phyloP scores from a whole-genome alignment of 345 rosid species.

The Firmiana major region DNA sequence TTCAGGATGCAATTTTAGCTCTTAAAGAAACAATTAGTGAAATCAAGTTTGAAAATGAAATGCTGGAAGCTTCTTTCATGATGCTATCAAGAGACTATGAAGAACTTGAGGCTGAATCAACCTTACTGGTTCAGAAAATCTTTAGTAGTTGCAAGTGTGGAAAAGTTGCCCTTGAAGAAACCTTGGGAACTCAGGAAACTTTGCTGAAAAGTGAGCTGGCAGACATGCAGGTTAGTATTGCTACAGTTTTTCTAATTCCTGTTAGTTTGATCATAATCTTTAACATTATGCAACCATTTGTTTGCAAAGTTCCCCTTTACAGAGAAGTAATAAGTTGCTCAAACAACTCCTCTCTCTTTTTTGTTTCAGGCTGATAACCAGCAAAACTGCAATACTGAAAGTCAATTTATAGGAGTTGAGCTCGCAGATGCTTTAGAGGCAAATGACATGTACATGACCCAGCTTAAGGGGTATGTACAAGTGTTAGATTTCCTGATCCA shows the following conservation, averaged over 20 bases:
- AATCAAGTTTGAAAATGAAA: slow-evolving; percentile 52
- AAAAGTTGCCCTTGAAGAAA: slow-evolving; percentile 54
- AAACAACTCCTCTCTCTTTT: not conserved
- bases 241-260: not conserved
- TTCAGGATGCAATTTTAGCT: slow-evolving; percentile 47
- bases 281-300: not conserved
- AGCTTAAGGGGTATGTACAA: slow-evolving; percentile 1
- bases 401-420: not conserved
- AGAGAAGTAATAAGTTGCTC: not conserved
- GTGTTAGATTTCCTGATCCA: not conserved
- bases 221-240: slow-evolving; percentile 19
- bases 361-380: not conserved
- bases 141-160: slow-evolving; percentile 34
- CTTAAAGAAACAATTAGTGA: slow-evolving; percentile 47
- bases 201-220: slow-evolving; percentile 49
- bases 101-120: slow-evolving; percentile 39
- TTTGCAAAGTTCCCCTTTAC: not conserved
- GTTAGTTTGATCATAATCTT: not conserved
- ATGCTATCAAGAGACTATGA: slow-evolving; percentile 47
- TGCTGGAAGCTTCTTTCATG: slow-evolving; percentile 49
- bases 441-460: slow-evolving; percentile 1
- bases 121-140: slow-evolving; percentile 28
- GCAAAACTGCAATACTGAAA: not conserved
- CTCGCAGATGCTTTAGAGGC: slow-evolving; percentile 6
- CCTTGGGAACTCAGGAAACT: slow-evolving; percentile 43